A percentile compares a stretch with the other conserved stretches of the same genome.
These are phyloP conservation scores for Begonia loranthoides DNA, from an alignment of 306 rosid species.

Conservation along the genomic window DNA sequence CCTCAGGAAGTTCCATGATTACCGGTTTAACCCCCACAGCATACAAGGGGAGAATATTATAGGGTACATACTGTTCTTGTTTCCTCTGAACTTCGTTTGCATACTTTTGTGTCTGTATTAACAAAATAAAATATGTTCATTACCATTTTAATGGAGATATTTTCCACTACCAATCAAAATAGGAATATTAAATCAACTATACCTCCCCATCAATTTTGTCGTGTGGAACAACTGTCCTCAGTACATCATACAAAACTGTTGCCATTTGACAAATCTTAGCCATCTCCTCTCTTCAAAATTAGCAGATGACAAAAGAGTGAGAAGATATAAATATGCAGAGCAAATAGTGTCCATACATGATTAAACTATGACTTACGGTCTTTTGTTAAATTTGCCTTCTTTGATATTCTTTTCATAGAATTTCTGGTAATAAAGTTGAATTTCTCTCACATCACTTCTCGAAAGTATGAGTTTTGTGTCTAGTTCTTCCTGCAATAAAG, in stretches of 20 bases:
- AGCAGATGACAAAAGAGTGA: slow-evolving; percentile 3
- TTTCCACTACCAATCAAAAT: slow-evolving; percentile 6
- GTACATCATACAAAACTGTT: slow-evolving; percentile 60
- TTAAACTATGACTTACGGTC: slow-evolving; percentile 60
- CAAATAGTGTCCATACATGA: slow-evolving; percentile 9
- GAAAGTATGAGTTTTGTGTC: slow-evolving; percentile 11
- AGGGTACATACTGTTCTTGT: slow-evolving; percentile 50
- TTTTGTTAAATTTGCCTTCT: slow-evolving; percentile 49
- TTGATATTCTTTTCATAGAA: slow-evolving; percentile 47
- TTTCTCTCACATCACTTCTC: slow-evolving; percentile 40
- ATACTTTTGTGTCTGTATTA: slow-evolving; percentile 43
- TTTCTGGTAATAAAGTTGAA: slow-evolving; percentile 37
- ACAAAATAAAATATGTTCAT: slow-evolving; percentile 13
- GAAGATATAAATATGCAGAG: slow-evolving; percentile 7
- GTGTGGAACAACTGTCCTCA: slow-evolving; percentile 36
- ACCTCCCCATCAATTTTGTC: slow-evolving; percentile 45
- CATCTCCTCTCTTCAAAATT: slow-evolving; percentile 81
- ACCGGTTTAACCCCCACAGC: slow-evolving; percentile 73
- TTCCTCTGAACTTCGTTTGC: slow-evolving; percentile 54
- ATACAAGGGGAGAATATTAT: slow-evolving; percentile 83
- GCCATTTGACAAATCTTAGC: slow-evolving; percentile 68
- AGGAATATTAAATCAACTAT: slow-evolving; percentile 11
- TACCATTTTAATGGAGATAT: slow-evolving; percentile 4
- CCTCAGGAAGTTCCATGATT: slow-evolving; percentile 92
- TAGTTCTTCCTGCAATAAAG: slow-evolving; percentile 49